A percentile compares a stretch with the other conserved stretches of the same genome.
phyloP scores from a whole-genome alignment of 1,284 basidiomycete species.

The Apiotrichum montevideense region DNA sequence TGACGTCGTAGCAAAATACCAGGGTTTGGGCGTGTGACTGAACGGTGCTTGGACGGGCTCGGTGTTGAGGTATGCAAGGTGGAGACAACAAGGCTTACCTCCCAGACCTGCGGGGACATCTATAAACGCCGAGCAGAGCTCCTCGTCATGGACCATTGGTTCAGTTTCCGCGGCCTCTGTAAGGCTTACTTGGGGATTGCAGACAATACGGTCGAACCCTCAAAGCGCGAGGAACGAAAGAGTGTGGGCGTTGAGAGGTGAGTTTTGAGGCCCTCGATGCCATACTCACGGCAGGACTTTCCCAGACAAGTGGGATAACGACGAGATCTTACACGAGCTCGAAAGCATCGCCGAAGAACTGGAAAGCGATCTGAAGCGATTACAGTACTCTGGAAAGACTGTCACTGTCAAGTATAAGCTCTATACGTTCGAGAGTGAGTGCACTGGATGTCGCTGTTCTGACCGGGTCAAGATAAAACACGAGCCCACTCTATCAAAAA shows the following conservation, averaged over 20 bases:
- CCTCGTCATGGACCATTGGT: conserved; percentile 75
- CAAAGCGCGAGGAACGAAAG: conserved; percentile 71
- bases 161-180: conserved; percentile 67
- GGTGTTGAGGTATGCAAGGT: conserved; percentile 61
- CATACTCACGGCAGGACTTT: conserved; percentile 58
- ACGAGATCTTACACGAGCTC: conserved; percentile 65
- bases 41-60: conserved; percentile 74
- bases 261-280: conserved; percentile 5
- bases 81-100: conserved; percentile 16
- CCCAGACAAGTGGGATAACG: conserved; percentile 57
- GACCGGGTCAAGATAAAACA: conserved; percentile 58
- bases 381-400: conserved; percentile 47
- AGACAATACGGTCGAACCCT: conserved; percentile 69
- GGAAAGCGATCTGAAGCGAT: conserved; percentile 63
- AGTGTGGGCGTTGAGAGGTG: conserved; percentile 84
- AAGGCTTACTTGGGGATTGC: conserved; percentile 74
- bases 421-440: conserved; percentile 44
- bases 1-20: conserved; percentile 54
- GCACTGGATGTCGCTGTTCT: not conserved
- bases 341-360: conserved; percentile 72
- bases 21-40: conserved; percentile 80
- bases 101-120: conserved; percentile 79
- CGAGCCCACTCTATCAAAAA: conserved; percentile 69
- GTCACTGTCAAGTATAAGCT: conserved; percentile 48
- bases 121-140: conserved; percentile 64